Conservation (phyloP, 805 yeast species). For the Candida verbasci region DNA sequence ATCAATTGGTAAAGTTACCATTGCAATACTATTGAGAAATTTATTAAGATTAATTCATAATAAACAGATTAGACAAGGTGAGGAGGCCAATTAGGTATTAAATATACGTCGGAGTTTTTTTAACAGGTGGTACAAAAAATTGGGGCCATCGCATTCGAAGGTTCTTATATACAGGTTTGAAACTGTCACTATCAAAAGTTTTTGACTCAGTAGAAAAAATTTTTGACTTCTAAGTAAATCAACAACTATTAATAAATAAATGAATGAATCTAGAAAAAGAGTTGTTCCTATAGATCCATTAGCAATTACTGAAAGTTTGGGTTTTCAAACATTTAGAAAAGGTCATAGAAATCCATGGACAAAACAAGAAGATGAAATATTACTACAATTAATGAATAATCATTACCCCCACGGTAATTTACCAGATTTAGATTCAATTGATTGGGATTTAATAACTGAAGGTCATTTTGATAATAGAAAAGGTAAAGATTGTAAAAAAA, state of each 20-base stretch:
- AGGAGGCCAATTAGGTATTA: too few relatives aligned
- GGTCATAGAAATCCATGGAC: slow-evolving; percentile 69
- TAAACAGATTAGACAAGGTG: slow-evolving; percentile 26
- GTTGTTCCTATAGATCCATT: slow-evolving; percentile 43
- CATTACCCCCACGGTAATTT: slow-evolving; percentile 23
- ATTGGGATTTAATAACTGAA: slow-evolving; percentile 58
- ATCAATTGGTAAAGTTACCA: slow-evolving; percentile 93
- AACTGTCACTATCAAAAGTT: too few relatives aligned
- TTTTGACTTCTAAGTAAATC: slow-evolving; percentile 3
- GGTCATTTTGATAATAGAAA: slow-evolving; percentile 48
- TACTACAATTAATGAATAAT: slow-evolving; percentile 41
- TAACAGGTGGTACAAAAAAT: too few relatives aligned
- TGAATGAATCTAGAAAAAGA: slow-evolving; percentile 11
- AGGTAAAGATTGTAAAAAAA: slow-evolving; percentile 77
- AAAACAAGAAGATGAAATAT: slow-evolving; percentile 59
- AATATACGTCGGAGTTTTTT: too few relatives aligned
- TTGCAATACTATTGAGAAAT: slow-evolving; percentile 89
- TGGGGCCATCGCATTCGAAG: too few relatives aligned
- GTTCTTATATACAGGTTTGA: neutral
- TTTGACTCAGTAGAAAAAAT: slow-evolving; percentile 4
- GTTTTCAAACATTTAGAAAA: slow-evolving; percentile 68
- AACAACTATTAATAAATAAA: slow-evolving; percentile 1
- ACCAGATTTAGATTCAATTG: slow-evolving; percentile 36
- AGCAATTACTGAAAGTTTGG: slow-evolving; percentile 64
- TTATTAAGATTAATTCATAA: slow-evolving; percentile 77